Percentiles rank a stretch among this genome's conserved stretches.
These are phyloP conservation scores for Aspergillus sparsus DNA, from an alignment of 495 filamentous ascomycete species.

Conservation along the genomic window DNA sequence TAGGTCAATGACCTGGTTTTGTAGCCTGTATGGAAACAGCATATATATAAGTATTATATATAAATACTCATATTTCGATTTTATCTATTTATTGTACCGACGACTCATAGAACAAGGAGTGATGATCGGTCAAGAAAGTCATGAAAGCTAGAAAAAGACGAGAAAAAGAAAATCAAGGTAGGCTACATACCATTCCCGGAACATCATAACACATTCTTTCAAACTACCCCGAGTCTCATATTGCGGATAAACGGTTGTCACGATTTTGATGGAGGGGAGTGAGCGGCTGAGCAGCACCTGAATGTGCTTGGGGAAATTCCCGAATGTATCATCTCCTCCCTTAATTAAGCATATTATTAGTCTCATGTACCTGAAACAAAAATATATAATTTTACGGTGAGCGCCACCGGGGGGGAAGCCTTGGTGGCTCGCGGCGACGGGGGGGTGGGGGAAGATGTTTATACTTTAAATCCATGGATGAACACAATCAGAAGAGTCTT, in stretches of 20 bases:
- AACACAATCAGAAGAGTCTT: slow-evolving; percentile 90
- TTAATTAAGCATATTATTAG: slow-evolving; percentile 31
- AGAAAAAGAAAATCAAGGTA: neutral
- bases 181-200: slow-evolving; percentile 78
- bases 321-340: slow-evolving; percentile 90
- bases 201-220: slow-evolving; percentile 71
- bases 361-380: too few relatives aligned
- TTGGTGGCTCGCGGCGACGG: too few relatives aligned
- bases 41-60: neutral
- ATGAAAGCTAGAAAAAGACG: neutral
- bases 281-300: slow-evolving; percentile 65
- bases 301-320: slow-evolving; percentile 72
- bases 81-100: too few relatives aligned
- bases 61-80: too few relatives aligned
- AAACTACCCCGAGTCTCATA: slow-evolving; percentile 92
- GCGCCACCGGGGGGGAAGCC: too few relatives aligned
- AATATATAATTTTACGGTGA: too few relatives aligned
- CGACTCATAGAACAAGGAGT: too few relatives aligned
- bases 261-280: slow-evolving; percentile 72
- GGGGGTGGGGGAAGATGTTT: slow-evolving; percentile 7
- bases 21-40: slow-evolving; percentile 60
- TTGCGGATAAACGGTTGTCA: slow-evolving; percentile 76
- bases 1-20: slow-evolving; percentile 89
- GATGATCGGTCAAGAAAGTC: neutral
- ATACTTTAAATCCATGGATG: slow-evolving; percentile 96